Evolutionary conservation across 2,329 filamentous ascomycete genomes (phyloP).

Genomic region (Pseudohalonectria lignicola): DNA sequence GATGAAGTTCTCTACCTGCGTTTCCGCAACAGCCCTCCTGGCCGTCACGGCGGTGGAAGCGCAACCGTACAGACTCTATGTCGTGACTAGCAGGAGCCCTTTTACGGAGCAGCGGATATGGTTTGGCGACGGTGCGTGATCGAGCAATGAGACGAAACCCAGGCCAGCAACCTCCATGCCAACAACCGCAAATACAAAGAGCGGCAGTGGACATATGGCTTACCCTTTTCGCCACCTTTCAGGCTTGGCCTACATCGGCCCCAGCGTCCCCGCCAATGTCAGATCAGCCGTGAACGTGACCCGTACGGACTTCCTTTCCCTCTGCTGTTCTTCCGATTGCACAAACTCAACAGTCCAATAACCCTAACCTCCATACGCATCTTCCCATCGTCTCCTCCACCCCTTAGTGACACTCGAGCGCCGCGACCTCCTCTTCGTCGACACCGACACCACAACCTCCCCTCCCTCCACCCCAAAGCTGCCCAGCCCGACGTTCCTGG

Average conservation of each 20-base stretch:
- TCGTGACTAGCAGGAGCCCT: neutral
- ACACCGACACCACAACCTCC: neutral
- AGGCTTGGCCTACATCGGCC: conserved; percentile 8
- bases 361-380: neutral
- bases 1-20: too few relatives aligned
- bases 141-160: too few relatives aligned
- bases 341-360: too few relatives aligned
- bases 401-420: conserved; percentile 5
- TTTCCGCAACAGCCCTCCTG: too few relatives aligned
- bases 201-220: too few relatives aligned
- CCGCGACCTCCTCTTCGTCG: conserved; percentile 8
- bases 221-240: too few relatives aligned
- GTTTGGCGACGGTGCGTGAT: conserved; percentile 7
- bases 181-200: neutral
- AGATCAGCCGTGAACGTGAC: conserved; percentile 8
- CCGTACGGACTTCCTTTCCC: conserved; percentile 4
- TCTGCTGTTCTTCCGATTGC: too few relatives aligned
- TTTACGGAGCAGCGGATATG: conserved; percentile 4
- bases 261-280: conserved; percentile 7
- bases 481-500: conserved; percentile 10
- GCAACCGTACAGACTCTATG: conserved; percentile 2
- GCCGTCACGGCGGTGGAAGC: too few relatives aligned
- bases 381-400: neutral
- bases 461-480: neutral
- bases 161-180: neutral